Evolutionary conservation across 176 grass and related monocot species (phyloP), one percentile per base, ranked within the genome.

Genomic region (Oryza longistaminata): DNA sequence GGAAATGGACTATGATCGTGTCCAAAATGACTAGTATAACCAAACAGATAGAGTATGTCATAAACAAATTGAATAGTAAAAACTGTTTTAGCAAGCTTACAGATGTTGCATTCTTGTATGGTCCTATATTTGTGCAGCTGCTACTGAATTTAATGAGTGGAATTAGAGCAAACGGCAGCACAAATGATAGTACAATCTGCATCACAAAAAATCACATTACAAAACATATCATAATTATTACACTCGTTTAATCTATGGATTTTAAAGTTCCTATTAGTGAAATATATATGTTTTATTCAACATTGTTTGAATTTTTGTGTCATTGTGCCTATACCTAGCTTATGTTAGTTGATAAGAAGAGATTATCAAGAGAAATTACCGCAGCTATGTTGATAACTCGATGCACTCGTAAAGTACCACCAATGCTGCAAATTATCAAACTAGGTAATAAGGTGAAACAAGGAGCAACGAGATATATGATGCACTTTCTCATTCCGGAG

Each of bases 61-160:
- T 42, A 6, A n/a, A 42, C 3, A 71, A 84, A 78, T 4, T 17
- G 3, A 9, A 24, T 64, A 24, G 19, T 48, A 69, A 70, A 15
- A 24, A 45, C 7, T 45, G 76, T 46, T 29, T 70, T 22, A 87
- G 55, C 49, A 13, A 85, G 82, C 94, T 92, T 86, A 97, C 94
- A 49, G 16, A 72, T 22, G 49, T 60, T 60, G 94, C 87, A 73
- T 94, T 92, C 76, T 94, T 94, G 81, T 89, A 87, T 68, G 80
- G 68, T 73, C 88, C 88, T 85, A 87, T 77, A 37, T 87, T 92
- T 15, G 70, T 75, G 16, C 22, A 43, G 60, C 86, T 85, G 83
- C 90, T 90, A 69, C 92, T 97, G 87, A 97, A 97, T 83, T 94
- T 97, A 66, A 97, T 90, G 8, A 97, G 92, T 74, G 94, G 94